Evolutionary conservation across 2,329 filamentous ascomycete species (phyloP).

Genomic region (Ascochyta fabae): DNA sequence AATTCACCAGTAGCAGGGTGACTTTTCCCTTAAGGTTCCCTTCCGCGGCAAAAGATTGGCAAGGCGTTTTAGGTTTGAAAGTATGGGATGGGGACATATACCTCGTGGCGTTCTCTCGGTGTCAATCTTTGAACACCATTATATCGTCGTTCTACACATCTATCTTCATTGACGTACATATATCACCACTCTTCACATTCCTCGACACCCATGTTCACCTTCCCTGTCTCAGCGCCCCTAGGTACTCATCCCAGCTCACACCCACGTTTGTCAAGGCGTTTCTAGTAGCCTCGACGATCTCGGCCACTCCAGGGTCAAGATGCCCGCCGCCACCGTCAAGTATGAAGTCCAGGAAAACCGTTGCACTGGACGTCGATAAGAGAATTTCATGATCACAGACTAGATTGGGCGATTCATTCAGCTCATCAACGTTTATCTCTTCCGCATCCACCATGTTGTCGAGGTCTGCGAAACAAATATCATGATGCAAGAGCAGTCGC

Average conservation of each 20-base stretch:
- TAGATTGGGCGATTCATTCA: neutral
- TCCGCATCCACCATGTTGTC: neutral
- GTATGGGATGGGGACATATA: neutral
- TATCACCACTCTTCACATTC: neutral
- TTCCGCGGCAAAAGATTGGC: slow-evolving; percentile 2
- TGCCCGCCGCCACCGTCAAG: neutral
- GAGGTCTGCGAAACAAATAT: neutral
- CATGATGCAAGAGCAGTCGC: neutral
- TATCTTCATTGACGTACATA: neutral
- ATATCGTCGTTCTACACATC: neutral
- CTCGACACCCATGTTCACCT: neutral
- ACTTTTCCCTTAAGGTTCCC: neutral
- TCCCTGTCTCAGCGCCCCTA: neutral
- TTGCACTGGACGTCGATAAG: neutral
- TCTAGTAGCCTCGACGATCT: neutral
- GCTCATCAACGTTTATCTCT: neutral
- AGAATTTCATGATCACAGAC: neutral
- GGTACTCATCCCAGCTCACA: neutral
- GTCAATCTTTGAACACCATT: neutral
- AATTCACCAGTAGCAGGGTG: slow-evolving; percentile 31
- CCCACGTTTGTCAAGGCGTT: neutral
- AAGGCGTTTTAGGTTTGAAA: slow-evolving; percentile 5
- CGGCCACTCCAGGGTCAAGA: neutral
- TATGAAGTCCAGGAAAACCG: neutral
- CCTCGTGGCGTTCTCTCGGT: neutral